A percentile compares a stretch with the other conserved stretches of the same genome.
phyloP scores from a whole-genome alignment of 805 yeast genomes.

The Komagataella pastoris region DNA sequence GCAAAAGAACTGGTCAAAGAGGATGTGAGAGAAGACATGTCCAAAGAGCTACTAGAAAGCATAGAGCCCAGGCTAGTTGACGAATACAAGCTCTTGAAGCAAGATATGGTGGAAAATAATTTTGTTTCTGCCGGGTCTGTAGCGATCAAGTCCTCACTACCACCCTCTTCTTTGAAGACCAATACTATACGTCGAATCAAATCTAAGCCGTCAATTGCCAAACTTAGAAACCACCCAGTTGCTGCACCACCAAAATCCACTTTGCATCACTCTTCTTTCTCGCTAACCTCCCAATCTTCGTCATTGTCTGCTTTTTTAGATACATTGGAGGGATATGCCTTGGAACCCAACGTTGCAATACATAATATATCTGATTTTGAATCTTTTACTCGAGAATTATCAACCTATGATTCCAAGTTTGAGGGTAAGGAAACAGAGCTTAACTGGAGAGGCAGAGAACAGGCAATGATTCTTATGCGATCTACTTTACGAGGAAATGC shows the following conservation, averaged over 20 bases:
- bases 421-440: constrained; percentile 72
- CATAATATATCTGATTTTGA: constrained; percentile 11
- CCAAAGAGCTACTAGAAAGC: constrained; percentile 13
- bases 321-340: neutral
- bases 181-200: constrained; percentile 7
- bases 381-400: constrained; percentile 15
- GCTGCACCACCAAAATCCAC: constrained; percentile 2
- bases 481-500: constrained; percentile 48
- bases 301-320: neutral
- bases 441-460: constrained; percentile 74
- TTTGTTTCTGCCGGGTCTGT: constrained; percentile 17
- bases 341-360: neutral
- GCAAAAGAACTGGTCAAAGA: constrained; percentile 23
- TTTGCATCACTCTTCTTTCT: neutral
- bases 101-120: neutral
- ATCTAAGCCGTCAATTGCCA: constrained; percentile 2
- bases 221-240: constrained; percentile 1
- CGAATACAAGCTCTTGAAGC: constrained; percentile 5
- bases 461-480: constrained; percentile 41
- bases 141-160: constrained; percentile 5
- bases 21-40: constrained; percentile 14
- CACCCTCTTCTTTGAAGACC: neutral
- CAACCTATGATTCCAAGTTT: constrained; percentile 25
- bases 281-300: neutral
- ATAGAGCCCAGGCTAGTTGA: constrained; percentile 15